These are phyloP conservation scores for Rhodotorula sp. DNA, from an alignment of 1,284 basidiomycete genomes.

Conservation along the genomic window DNA sequence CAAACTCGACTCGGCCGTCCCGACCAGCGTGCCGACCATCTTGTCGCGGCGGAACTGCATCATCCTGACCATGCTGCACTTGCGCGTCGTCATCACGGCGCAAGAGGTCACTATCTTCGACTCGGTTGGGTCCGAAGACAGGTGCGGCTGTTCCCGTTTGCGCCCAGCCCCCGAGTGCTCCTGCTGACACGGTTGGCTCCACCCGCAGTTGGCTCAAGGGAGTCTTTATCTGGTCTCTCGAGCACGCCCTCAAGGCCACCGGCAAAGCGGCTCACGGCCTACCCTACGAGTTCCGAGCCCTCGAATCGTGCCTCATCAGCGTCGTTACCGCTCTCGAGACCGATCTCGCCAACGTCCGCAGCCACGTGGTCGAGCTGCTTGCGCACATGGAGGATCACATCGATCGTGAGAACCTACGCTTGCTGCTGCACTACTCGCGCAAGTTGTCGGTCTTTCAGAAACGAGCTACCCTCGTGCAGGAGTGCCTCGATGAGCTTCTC, in stretches of 20 bases:
- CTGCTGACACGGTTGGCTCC: not conserved
- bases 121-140: constrained; percentile 79
- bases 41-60: constrained; percentile 84
- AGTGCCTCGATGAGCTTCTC: constrained; percentile 83
- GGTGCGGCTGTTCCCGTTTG: not conserved
- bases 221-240: constrained; percentile 82
- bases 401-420: constrained; percentile 82
- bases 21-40: constrained; percentile 64
- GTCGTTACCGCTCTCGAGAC: constrained; percentile 86
- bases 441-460: constrained; percentile 83
- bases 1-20: constrained; percentile 94
- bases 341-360: constrained; percentile 86
- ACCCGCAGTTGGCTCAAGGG: constrained; percentile 63
- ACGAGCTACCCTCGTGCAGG: constrained; percentile 80
- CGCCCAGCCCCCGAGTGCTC: no score
- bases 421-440: constrained; percentile 83
- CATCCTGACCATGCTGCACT: constrained; percentile 88
- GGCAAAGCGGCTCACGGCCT: constrained; percentile 54
- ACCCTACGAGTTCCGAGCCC: constrained; percentile 88
- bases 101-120: constrained; percentile 92
- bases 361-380: constrained; percentile 81
- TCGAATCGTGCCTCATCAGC: constrained; percentile 81
- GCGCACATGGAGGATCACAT: constrained; percentile 90
- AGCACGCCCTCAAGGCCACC: constrained; percentile 77
- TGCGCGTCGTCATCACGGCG: constrained; percentile 89